Conservation (phyloP, 352 stramenopile genomes). For the Thalassiosira sp. region DNA sequence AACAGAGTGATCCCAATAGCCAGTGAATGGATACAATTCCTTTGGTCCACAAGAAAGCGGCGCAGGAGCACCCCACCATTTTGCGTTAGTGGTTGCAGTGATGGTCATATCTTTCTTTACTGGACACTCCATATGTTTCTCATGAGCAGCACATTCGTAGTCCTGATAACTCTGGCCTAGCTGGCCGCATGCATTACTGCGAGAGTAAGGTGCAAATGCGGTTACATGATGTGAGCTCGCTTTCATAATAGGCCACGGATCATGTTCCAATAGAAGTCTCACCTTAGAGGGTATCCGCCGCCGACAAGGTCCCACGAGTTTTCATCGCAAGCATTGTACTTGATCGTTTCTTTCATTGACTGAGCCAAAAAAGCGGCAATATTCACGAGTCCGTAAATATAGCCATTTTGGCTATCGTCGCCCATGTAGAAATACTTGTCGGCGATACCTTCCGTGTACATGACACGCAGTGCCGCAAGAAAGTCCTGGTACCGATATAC, state of each 20-base stretch:
- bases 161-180: constrained; percentile 60
- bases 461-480: constrained; percentile 34
- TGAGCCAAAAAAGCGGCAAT: constrained; percentile 47
- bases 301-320: constrained; percentile 57
- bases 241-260: too few relatives aligned
- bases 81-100: constrained; percentile 58
- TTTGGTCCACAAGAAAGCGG: constrained; percentile 58
- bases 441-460: constrained; percentile 29
- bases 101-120: constrained; percentile 59
- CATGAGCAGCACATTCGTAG: constrained; percentile 54
- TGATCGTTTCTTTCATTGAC: constrained; percentile 64
- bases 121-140: constrained; percentile 60
- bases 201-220: too few relatives aligned
- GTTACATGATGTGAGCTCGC: too few relatives aligned
- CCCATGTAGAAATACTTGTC: constrained; percentile 44
- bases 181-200: constrained; percentile 68
- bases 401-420: constrained; percentile 26
- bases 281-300: constrained; percentile 43
- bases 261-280: too few relatives aligned
- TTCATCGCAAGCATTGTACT: constrained; percentile 59
- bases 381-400: constrained; percentile 27
- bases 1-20: constrained; percentile 46
- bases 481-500: constrained; percentile 49
- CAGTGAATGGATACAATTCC: constrained; percentile 41
- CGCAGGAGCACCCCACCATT: constrained; percentile 51